Evolutionary conservation across 805 yeast genomes (phyloP).

Genomic region (Yarrowia divulgata): DNA sequence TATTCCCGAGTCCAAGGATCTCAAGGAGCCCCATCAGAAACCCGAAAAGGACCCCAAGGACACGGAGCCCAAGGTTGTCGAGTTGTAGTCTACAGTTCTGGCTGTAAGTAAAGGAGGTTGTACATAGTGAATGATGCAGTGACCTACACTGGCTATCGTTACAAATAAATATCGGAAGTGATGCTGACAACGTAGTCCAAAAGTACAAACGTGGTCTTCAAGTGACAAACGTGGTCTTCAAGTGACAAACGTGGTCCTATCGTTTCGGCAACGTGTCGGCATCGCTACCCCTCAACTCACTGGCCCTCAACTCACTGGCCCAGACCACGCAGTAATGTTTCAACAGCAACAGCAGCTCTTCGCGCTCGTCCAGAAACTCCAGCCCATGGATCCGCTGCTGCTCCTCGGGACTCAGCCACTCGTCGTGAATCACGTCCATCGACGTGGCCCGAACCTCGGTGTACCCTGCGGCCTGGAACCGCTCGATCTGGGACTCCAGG

Average conservation of each 20-base stretch:
- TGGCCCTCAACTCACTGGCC: conserved; percentile 45
- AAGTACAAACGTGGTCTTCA: too few relatives aligned
- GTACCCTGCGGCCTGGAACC: conserved; percentile 51
- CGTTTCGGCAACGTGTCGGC: too few relatives aligned
- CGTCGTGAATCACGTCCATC: conserved; percentile 53
- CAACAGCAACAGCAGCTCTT: conserved; percentile 68
- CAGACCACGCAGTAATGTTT: conserved; percentile 64
- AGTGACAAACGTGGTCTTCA: too few relatives aligned
- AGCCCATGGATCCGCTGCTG: conserved; percentile 57
- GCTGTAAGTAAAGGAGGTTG: too few relatives aligned
- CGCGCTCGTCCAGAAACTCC: conserved; percentile 77
- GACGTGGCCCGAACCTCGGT: conserved; percentile 51
- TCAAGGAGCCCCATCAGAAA: conserved; percentile 30
- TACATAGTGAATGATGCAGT: too few relatives aligned
- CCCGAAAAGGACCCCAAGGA: conserved; percentile 16
- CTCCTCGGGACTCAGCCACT: conserved; percentile 58
- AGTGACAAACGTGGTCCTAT: too few relatives aligned
- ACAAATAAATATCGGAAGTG: too few relatives aligned
- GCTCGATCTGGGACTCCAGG: conserved; percentile 51
- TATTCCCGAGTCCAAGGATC: conserved; percentile 7
- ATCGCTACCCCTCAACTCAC: neutral
- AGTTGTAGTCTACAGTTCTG: neutral
- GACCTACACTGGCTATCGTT: too few relatives aligned
- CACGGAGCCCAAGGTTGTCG: conserved; percentile 19
- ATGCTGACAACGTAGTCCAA: too few relatives aligned